Percentiles rank a stretch among this genome's conserved stretches.
Conservation (phyloP, 2,329 filamentous ascomycete species). For the Pleochaeta shiraiana region DNA sequence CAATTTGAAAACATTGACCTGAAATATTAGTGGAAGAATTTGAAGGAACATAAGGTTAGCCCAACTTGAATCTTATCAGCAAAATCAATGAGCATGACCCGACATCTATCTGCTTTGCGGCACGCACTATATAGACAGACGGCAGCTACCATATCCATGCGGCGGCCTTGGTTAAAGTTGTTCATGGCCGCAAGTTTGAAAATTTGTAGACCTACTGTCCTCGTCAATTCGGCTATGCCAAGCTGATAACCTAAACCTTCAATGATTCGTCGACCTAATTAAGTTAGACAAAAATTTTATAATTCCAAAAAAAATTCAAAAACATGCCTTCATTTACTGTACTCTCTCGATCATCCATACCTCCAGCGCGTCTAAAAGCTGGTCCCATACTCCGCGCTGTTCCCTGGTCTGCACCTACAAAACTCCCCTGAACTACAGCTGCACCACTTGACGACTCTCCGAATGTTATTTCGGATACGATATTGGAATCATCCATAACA, state of each 20-base stretch:
- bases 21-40: constrained; percentile 15
- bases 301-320: not conserved
- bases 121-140: constrained; percentile 82
- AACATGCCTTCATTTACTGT: constrained; percentile 28
- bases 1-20: constrained; percentile 78
- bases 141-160: constrained; percentile 67
- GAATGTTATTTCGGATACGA: constrained; percentile 81
- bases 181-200: constrained; percentile 54
- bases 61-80: constrained; percentile 49
- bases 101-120: constrained; percentile 55
- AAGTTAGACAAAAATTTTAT: constrained; percentile 6
- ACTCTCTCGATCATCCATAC: constrained; percentile 34
- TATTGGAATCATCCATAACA: constrained; percentile 66
- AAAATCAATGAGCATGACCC: constrained; percentile 86
- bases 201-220: constrained; percentile 45
- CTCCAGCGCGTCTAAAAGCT: constrained; percentile 36
- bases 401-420: constrained; percentile 67
- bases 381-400: constrained; percentile 29
- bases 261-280: constrained; percentile 27
- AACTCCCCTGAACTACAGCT: constrained; percentile 77
- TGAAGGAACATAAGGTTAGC: constrained; percentile 6
- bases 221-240: constrained; percentile 35
- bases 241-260: constrained; percentile 39
- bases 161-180: constrained; percentile 72
- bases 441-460: constrained; percentile 71